Percentiles rank a stretch among this genome's conserved stretches.
Conservation (phyloP, 306 rosid genomes). For the Corylus americana region DNA sequence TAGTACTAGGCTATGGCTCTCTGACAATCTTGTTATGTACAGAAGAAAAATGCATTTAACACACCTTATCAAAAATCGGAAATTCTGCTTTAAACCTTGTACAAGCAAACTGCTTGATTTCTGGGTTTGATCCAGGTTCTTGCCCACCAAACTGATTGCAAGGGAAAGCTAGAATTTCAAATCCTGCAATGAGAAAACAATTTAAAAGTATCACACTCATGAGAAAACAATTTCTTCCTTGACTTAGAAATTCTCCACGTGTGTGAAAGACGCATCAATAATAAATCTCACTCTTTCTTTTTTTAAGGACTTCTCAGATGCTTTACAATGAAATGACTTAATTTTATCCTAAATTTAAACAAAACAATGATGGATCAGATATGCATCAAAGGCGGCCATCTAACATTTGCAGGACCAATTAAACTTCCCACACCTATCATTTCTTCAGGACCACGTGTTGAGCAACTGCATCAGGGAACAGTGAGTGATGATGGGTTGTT, state of each 20-base stretch:
- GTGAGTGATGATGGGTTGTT: neutral
- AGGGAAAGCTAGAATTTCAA: conserved; percentile 95
- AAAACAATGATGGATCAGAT: neutral
- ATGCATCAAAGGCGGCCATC: neutral
- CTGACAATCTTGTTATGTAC: conserved; percentile 21
- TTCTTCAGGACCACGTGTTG: neutral
- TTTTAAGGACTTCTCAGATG: neutral
- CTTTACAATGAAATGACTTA: neutral
- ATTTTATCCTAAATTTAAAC: neutral
- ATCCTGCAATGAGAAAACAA: conserved; percentile 52
- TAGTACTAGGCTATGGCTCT: conserved; percentile 19
- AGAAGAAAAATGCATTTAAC: conserved; percentile 21
- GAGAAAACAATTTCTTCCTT: conserved; percentile 22
- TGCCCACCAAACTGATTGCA: conserved; percentile 98
- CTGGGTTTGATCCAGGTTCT: conserved; percentile 92
- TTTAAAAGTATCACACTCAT: conserved; percentile 14
- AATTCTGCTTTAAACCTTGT: conserved; percentile 91
- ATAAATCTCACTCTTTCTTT: neutral
- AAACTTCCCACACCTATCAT: neutral
- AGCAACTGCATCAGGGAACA: neutral
- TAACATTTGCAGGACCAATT: neutral
- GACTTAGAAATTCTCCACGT: conserved; percentile 7
- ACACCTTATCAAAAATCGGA: conserved; percentile 95
- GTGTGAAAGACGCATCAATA: neutral
- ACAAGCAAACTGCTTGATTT: conserved; percentile 95